Evolutionary conservation across 164 flowering plant genomes (phyloP).

Genomic region (Brasenia schreberi): DNA sequence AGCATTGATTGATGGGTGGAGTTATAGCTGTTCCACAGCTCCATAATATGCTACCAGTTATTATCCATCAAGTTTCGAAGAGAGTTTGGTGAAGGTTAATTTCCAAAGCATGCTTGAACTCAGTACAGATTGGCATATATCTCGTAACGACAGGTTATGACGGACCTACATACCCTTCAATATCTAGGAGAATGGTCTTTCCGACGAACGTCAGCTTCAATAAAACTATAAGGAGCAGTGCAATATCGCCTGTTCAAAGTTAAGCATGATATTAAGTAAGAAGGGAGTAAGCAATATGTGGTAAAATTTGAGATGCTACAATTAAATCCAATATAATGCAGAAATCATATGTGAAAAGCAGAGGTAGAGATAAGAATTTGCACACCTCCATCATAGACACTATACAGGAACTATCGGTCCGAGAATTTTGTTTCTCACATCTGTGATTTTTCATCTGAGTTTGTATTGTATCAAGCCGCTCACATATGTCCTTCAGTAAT

Average conservation of each 20-base stretch:
- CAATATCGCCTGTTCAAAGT: not conserved
- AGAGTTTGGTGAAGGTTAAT: not conserved
- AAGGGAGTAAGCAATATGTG: not conserved
- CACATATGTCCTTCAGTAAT: constrained; percentile 46
- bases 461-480: constrained; percentile 37
- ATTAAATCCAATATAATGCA: not conserved
- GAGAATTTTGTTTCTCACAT: constrained; percentile 12
- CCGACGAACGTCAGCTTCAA: too few relatives aligned
- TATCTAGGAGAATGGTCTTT: too few relatives aligned
- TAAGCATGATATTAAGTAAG: not conserved
- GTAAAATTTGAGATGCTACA: not conserved
- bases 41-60: not conserved
- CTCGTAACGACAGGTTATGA: not conserved
- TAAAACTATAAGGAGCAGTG: not conserved
- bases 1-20: not conserved
- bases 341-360: not conserved
- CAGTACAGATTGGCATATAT: not conserved
- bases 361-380: not conserved
- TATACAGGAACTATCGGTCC: constrained; percentile 18
- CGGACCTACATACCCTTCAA: not conserved
- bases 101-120: not conserved
- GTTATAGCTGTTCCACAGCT: not conserved
- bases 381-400: constrained; percentile 43
- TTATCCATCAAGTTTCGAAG: not conserved
- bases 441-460: constrained; percentile 30